phyloP scores from a whole-genome alignment of 768 basidiomycete species.

The Boletus speciosus region DNA sequence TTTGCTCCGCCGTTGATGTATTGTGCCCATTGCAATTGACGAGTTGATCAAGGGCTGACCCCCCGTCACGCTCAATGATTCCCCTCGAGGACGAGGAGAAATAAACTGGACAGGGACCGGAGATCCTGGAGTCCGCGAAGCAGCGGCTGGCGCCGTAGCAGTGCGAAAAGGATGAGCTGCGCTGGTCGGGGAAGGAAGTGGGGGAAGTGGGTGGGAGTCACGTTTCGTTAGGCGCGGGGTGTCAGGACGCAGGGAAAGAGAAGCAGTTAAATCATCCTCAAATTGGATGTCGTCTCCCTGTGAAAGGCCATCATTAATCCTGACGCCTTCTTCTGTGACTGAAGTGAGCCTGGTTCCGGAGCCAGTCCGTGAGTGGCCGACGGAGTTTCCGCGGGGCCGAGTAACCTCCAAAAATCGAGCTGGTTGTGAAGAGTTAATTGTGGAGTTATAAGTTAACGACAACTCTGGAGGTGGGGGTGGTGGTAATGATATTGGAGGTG shows the following conservation, averaged over 20 bases:
- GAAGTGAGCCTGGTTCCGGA: conserved; percentile 56
- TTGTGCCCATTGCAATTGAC: conserved; percentile 59
- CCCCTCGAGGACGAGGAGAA: conserved; percentile 53
- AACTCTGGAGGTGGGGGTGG: conserved; percentile 54
- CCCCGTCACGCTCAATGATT: conserved; percentile 40
- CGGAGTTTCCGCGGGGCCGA: conserved; percentile 47
- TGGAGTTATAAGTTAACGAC: conserved; percentile 23
- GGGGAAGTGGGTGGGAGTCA: conserved; percentile 66
- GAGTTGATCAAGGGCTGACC: conserved; percentile 52
- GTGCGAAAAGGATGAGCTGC: conserved; percentile 29
- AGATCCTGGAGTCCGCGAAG: conserved; percentile 47
- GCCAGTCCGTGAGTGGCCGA: conserved; percentile 51
- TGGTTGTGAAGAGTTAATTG: conserved; percentile 31
- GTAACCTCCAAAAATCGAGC: conserved; percentile 35
- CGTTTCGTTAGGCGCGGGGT: conserved; percentile 42
- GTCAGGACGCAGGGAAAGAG: conserved; percentile 36
- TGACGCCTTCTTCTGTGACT: conserved; percentile 56
- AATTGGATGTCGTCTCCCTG: conserved; percentile 25
- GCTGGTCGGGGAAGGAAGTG: conserved; percentile 51
- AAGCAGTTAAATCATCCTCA: conserved; percentile 30
- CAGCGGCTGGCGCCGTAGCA: conserved; percentile 12
- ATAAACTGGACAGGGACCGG: conserved; percentile 38
- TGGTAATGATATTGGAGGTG: conserved; percentile 58
- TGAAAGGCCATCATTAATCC: conserved; percentile 33
- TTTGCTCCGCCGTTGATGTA: conserved; percentile 66